A percentile compares a stretch with the other conserved stretches of the same genome.
These are phyloP conservation scores for Phytomonas sp. DNA, from an alignment of 208 protist species.

Conservation along the genomic window DNA sequence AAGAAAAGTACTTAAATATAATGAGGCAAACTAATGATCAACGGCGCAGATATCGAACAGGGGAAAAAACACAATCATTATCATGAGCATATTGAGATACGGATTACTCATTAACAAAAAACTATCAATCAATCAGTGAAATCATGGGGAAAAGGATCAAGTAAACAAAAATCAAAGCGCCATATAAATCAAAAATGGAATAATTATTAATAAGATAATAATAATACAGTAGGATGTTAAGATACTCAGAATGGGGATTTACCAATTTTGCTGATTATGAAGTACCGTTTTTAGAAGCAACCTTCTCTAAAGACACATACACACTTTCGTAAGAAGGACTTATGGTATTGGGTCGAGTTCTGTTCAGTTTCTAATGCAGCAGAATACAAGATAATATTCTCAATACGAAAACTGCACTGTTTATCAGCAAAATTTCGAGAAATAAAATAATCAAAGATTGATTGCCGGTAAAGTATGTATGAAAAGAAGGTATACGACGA, in stretches of 20 bases:
- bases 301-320: not conserved
- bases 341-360: not conserved
- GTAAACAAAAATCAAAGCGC: constrained; percentile 9
- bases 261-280: not conserved
- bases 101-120: constrained; percentile 1
- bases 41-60: not conserved
- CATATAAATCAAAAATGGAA: not conserved
- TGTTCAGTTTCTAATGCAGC: not conserved
- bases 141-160: not conserved
- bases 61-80: not conserved
- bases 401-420: not conserved
- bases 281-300: not conserved
- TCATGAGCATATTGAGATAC: not conserved
- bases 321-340: not conserved
- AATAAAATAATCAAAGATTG: constrained; percentile 5
- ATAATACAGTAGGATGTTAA: constrained; percentile 10
- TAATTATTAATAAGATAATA: constrained; percentile 1
- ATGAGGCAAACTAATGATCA: not conserved
- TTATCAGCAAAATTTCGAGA: not conserved
- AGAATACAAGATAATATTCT: not conserved
- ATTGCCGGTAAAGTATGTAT: not conserved
- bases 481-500: not conserved
- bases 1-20: not conserved
- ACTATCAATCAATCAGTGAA: not conserved
- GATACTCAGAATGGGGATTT: not conserved